Evolutionary conservation across 1,284 basidiomycete species (phyloP).

Genomic region (Mycosarcoma mackinlayi): DNA sequence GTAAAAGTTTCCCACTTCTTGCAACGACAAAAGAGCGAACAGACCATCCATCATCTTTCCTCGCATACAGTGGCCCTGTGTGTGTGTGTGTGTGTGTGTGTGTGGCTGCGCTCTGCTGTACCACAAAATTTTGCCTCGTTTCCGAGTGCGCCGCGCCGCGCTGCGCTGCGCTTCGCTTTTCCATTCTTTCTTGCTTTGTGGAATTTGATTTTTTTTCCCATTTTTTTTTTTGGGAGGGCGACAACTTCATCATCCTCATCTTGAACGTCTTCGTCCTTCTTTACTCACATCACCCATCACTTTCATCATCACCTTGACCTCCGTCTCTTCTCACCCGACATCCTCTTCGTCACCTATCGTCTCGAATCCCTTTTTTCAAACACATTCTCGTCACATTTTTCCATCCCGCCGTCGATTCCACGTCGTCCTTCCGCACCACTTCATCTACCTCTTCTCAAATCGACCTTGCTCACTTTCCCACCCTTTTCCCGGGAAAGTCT

Average conservation of each 20-base stretch:
- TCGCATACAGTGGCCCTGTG: background rate
- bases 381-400: background rate
- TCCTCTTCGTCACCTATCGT: conserved; percentile 15
- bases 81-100: too few relatives aligned
- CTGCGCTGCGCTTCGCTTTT: too few relatives aligned
- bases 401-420: conserved; percentile 4
- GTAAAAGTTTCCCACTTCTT: too few relatives aligned
- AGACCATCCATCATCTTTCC: background rate
- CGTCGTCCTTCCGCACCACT: conserved; percentile 10
- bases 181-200: conserved; percentile 10
- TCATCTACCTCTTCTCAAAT: conserved; percentile 10
- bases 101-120: conserved; percentile 20
- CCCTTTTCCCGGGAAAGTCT: background rate
- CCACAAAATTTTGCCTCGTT: conserved; percentile 6
- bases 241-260: conserved; percentile 3
- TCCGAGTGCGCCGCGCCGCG: too few relatives aligned
- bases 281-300: background rate
- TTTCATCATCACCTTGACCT: conserved; percentile 2
- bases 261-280: background rate
- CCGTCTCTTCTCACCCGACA: conserved; percentile 10
- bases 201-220: conserved; percentile 2
- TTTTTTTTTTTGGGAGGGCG: background rate
- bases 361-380: conserved; percentile 1
- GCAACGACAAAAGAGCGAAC: too few relatives aligned
- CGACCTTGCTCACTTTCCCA: conserved; percentile 5